Conservation (phyloP, 805 yeast species). For the Pichia sporocuriosa region DNA sequence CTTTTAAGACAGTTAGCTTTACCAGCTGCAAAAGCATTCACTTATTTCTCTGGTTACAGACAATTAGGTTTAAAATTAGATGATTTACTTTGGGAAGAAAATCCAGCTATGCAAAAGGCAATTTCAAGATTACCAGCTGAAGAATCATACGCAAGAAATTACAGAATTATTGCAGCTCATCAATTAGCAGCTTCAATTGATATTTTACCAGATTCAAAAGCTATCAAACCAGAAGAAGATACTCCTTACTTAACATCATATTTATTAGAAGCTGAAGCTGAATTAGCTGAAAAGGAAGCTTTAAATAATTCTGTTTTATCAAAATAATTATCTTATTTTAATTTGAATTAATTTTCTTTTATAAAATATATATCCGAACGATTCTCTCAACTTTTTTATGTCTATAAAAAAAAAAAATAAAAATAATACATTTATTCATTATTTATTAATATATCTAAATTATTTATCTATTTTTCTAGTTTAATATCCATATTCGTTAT, state of each 20-base stretch:
- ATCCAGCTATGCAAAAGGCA: constrained; percentile 79
- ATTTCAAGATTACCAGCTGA: constrained; percentile 77
- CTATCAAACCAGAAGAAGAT: constrained; percentile 74
- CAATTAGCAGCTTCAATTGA: constrained; percentile 82
- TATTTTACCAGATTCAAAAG: constrained; percentile 74
- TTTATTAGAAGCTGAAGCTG: constrained; percentile 91
- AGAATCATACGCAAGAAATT: constrained; percentile 85
- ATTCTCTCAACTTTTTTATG: not conserved
- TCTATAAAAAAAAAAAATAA: constrained; percentile 1
- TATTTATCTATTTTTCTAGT: not conserved
- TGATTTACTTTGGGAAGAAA: constrained; percentile 85
- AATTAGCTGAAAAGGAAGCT: constrained; percentile 77
- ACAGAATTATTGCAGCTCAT: constrained; percentile 86
- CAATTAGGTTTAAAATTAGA: constrained; percentile 87
- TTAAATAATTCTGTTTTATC: constrained; percentile 64
- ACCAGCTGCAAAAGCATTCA: constrained; percentile 74
- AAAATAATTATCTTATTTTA: not conserved
- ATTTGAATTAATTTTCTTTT: not conserved
- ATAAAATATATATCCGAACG: not conserved
- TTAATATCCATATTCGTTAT: constrained; percentile 61
- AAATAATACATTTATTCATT: constrained; percentile 1
- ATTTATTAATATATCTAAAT: not conserved
- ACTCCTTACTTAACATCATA: constrained; percentile 78
- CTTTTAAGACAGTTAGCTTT: constrained; percentile 64
- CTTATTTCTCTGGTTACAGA: constrained; percentile 83